phyloP scores from a whole-genome alignment of 148 eudicot genomes.

The Pharnaceum exiguum region DNA sequence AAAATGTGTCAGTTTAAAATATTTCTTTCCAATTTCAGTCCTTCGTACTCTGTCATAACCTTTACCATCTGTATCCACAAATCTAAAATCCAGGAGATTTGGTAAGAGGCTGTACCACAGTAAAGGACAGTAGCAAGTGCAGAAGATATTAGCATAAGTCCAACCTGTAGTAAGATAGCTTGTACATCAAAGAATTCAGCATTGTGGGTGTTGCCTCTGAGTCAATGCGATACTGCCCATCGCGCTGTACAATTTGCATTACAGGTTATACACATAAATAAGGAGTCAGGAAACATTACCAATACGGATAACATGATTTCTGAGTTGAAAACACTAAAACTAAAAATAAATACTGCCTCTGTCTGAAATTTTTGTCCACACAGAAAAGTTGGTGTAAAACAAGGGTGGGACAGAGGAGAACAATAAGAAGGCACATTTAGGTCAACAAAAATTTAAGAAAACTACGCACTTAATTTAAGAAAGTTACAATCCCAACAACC shows the following conservation, averaged over 20 bases:
- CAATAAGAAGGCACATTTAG: too few relatives aligned
- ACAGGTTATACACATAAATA: constrained; percentile 11
- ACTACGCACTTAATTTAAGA: too few relatives aligned
- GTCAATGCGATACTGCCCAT: constrained; percentile 95
- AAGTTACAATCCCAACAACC: neutral
- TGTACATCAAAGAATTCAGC: constrained; percentile 93
- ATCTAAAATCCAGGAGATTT: constrained; percentile 37
- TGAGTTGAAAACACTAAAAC: neutral
- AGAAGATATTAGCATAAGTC: neutral
- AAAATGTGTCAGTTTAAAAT: constrained; percentile 81
- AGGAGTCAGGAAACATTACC: neutral
- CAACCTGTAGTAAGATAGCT: constrained; percentile 91
- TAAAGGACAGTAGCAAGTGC: neutral
- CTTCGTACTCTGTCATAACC: constrained; percentile 85
- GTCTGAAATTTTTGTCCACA: too few relatives aligned
- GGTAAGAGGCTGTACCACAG: neutral
- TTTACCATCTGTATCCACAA: constrained; percentile 95
- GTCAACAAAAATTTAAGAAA: too few relatives aligned
- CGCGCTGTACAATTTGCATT: constrained; percentile 57
- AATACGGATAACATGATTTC: neutral
- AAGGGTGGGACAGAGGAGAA: too few relatives aligned
- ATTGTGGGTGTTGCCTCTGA: constrained; percentile 89
- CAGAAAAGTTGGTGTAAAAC: too few relatives aligned
- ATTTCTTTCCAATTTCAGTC: constrained; percentile 94
- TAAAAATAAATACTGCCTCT: neutral